Evolutionary conservation across 495 filamentous ascomycete species (phyloP), one percentile per base, ranked within the genome.

Genomic region (Hyaloscypha hepaticicola): DNA sequence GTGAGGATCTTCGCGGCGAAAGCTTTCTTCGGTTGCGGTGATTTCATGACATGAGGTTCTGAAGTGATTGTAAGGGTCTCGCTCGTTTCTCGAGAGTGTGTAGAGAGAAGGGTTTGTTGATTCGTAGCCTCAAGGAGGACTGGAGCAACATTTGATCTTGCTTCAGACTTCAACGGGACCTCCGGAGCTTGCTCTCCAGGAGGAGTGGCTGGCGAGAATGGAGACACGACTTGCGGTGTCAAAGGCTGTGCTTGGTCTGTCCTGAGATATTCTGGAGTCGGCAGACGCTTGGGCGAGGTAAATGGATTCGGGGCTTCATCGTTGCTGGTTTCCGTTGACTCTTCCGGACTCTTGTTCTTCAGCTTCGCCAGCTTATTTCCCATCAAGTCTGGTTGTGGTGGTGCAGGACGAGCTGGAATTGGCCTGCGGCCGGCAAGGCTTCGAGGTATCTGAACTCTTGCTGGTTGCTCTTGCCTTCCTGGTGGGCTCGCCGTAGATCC

Each of bases 401-500:
- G 70, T 33, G 69, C 66, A 33, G 61, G 61, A 16, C 67, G 67
- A 45, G 48, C 59, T 12, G 67, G 65, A 16, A 70, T 28, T 14
- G 65, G 70, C 48, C 68, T 70, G 26, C 66, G 65, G 50, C 58
- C 52, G 50, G 52, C 26, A 21, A 58, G 26, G 58, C 58, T 65
- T 55, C 64, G 70, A 49, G 67, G 70, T 1, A 68, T 55, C 41
- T 63, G 60, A 50, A 63, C 41, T 25, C 56, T 19, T 55, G 41
- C 16, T 21, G 48, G n/a, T 52, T 22, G 60, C 28, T 66, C 63
- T 59, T 64, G 34, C 31, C 60, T 22, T 50, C 53, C 51, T 56
- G 70, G 67, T 27, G 70, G 62, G 38, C 55, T 60, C 3, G 68
- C 68, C 1, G 71, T 71, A 38, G 64, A 67, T 26, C 71, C 71